Percentiles rank a stretch among this genome's conserved stretches.
Conservation (phyloP, 257 asterid species). For the Catharanthus roseus region DNA sequence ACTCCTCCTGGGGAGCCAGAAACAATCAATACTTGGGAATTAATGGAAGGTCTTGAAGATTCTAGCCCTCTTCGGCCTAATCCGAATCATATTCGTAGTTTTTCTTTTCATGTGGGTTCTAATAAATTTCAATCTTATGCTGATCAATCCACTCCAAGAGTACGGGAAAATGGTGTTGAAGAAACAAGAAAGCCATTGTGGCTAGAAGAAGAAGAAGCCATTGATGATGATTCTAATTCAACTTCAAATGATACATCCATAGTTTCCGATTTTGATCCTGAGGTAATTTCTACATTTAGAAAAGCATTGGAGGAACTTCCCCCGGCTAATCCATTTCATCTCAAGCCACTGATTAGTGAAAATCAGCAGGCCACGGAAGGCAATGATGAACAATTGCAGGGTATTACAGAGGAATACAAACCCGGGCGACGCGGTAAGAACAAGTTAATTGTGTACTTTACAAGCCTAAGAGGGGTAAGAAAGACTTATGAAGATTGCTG, state of each 20-base stretch:
- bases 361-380: conserved; percentile 18
- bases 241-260: conserved; percentile 51
- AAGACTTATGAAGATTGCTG: conserved; percentile 95
- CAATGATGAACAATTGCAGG: conserved; percentile 13
- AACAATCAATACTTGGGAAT: conserved; percentile 77
- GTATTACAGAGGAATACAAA: neutral
- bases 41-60: conserved; percentile 91
- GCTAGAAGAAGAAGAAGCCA: conserved; percentile 31
- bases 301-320: conserved; percentile 77
- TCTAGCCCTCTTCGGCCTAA: conserved; percentile 43
- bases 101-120: conserved; percentile 48
- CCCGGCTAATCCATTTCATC: conserved; percentile 66
- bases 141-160: conserved; percentile 50
- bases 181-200: conserved; percentile 35
- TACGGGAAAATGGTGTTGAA: conserved; percentile 25
- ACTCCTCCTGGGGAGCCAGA: conserved; percentile 93
- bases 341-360: conserved; percentile 26
- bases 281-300: conserved; percentile 61
- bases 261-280: conserved; percentile 67
- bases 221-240: conserved; percentile 45
- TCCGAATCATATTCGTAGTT: conserved; percentile 58
- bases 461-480: conserved; percentile 85
- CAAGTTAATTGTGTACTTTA: conserved; percentile 62
- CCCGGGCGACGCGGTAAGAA: conserved; percentile 26
- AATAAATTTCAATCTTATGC: conserved; percentile 12